Evolutionary conservation across 306 rosid genomes (phyloP).

Genomic region (Trifolium repens): DNA sequence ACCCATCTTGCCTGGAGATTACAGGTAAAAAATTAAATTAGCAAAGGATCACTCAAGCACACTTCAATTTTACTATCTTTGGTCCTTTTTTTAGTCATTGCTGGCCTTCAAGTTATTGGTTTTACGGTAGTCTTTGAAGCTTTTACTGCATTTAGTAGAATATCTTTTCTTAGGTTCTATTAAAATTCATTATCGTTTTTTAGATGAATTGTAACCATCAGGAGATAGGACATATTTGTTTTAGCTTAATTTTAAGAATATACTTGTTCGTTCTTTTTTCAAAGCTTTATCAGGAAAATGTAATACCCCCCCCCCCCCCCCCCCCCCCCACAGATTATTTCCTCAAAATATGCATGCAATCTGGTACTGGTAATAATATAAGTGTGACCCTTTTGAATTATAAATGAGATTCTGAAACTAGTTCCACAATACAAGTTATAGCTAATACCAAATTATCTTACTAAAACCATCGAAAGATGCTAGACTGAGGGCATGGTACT

Average conservation of each 20-base stretch:
- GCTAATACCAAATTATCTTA: neutral
- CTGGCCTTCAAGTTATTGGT: neutral
- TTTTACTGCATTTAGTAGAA: too few relatives aligned
- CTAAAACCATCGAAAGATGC: slow-evolving; percentile 14
- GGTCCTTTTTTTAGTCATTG: slow-evolving; percentile 14
- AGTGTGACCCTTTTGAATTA: neutral
- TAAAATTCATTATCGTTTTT: too few relatives aligned
- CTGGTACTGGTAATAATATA: slow-evolving; percentile 11
- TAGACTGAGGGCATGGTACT: slow-evolving; percentile 21
- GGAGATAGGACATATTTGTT: too few relatives aligned
- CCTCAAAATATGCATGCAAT: slow-evolving; percentile 1
- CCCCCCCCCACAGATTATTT: neutral
- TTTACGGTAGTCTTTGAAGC: too few relatives aligned
- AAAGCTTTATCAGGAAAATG: neutral
- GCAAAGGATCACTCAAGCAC: slow-evolving; percentile 13
- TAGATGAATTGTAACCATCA: too few relatives aligned
- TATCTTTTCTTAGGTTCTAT: too few relatives aligned
- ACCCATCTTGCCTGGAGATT: slow-evolving; percentile 96
- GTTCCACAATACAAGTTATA: neutral
- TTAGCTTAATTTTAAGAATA: too few relatives aligned
- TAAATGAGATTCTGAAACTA: slow-evolving; percentile 10
- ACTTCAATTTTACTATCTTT: slow-evolving; percentile 8
- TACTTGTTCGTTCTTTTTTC: too few relatives aligned
- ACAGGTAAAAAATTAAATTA: slow-evolving; percentile 59
- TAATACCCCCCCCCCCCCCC: neutral